Base-by-base conservation (phyloP, 441 rosid genomes). In the Mallotus japonicus region DNA sequence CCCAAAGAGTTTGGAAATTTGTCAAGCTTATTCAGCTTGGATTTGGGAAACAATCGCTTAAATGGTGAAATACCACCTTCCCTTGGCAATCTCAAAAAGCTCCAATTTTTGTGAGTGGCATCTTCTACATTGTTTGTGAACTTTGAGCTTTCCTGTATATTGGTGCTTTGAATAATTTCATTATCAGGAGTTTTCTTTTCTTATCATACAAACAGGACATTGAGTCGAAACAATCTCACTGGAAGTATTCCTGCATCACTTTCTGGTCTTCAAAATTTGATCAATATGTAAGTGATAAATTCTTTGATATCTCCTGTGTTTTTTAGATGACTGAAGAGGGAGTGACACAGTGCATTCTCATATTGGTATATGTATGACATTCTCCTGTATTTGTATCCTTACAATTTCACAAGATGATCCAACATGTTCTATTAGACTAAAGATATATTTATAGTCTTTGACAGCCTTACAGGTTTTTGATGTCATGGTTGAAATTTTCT, bases 1-100 rank as follows among this genome's bases (percentile, higher is more conserved):
- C 98, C 99, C 20, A 70, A 80, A 59, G 99, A 90, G 59, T 85
- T 92, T 68, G 99, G 98, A 58, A 92, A 91, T 80, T 79, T 95
- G 76, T 80, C 95, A 15, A 89, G 89, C 80, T 87, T 95, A 81
- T 90, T 85, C 50, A 88, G 88, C 76, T 86, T 95, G 84, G 97
- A 95, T 82, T 85, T 94, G 87, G 97, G 87, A 72, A 88, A 88
- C 68, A 94, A 94, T 88, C 81, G 57, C 70, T 80, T 94, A 69
- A 84, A 75, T 71, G 99, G 99, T 72, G 80, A 68, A 77, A 89
- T 94, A 85, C 99, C 99, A 9, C 72, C 92, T 70, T 78, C 94
- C 69, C 83, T 92, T 69, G 97, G 99, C 61, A 82, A 88, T 73
- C 97, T 94, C 71, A 85, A 82, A 81, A 88, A 78, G 76, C 97